Conservation (phyloP, 2,329 filamentous ascomycete genomes). For the Amauroascus niger region DNA sequence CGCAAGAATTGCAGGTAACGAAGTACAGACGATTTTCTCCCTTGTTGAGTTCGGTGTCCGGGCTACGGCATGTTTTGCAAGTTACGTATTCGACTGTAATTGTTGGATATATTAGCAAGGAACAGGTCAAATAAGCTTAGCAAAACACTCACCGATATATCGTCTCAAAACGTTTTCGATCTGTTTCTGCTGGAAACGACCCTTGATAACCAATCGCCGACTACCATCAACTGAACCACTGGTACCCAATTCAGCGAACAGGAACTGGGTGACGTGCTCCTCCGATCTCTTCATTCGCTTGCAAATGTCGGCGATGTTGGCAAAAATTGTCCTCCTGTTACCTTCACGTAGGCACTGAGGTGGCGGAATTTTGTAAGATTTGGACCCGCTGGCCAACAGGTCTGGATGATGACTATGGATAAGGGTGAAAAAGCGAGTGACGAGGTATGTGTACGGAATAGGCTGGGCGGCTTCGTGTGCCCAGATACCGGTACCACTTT, state of each 20-base stretch:
- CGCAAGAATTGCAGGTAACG: constrained; percentile 88
- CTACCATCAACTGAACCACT: constrained; percentile 89
- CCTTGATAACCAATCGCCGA: constrained; percentile 93
- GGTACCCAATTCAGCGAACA: constrained; percentile 97
- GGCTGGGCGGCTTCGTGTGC: constrained; percentile 64
- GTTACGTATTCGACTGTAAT: constrained; percentile 81
- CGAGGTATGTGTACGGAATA: constrained; percentile 76
- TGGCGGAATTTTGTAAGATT: constrained; percentile 98
- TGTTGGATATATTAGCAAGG: constrained; percentile 11
- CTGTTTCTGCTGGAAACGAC: constrained; percentile 99
- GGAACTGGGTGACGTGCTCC: constrained; percentile 92
- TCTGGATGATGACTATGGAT: constrained; percentile 95
- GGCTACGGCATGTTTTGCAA: constrained; percentile 94
- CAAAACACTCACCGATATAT: constrained; percentile 68
- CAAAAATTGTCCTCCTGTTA: constrained; percentile 99
- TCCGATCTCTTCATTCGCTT: constrained; percentile 99
- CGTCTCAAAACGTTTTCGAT: constrained; percentile 93
- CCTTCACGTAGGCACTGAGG: constrained; percentile 98
- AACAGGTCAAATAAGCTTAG: neutral
- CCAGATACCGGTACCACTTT: constrained; percentile 85
- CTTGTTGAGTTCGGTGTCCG: constrained; percentile 94
- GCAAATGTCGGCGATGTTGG: constrained; percentile 97
- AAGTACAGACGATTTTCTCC: constrained; percentile 99
- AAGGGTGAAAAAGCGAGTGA: constrained; percentile 87
- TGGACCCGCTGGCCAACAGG: constrained; percentile 74